Evolutionary conservation across 129 eudicot genomes (phyloP), one percentile per base, ranked within the genome.

Genomic region (sunflower (Helianthus annuus)): DNA sequence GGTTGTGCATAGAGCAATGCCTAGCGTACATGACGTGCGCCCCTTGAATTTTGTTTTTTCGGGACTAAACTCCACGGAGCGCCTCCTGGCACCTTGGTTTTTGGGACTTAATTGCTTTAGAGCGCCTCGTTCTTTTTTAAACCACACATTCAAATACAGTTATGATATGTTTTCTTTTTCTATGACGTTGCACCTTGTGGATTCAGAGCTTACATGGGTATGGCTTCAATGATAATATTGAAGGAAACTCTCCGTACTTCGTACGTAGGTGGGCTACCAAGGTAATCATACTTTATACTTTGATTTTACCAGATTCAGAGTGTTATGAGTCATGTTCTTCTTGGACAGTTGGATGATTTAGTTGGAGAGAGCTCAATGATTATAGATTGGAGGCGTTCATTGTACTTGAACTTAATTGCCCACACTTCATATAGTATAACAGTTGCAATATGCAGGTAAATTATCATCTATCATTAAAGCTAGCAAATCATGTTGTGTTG

Each of bases 381-480:
- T 55, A 82, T 94, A 29, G 99, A 94, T 75, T 93, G 97, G 97
- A 85, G 93, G 81, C 88, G 96, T 74, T 85, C 99, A 24, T 86
- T 82, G 78, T 90, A 87, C 82, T 77, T 94, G 79, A 90, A 94
- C 72, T 71, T 88, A 53, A 86, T 94, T 80, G 99, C 96, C 70
- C 99, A 95, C 72, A 91, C 99, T 64, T 70, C 98, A 3, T 94
- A 75, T 79, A 94, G 85, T 68, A 87, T 95, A 12, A 90, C 97
- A 66, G 99, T 95, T 12, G 99, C 97, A 52, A 95, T 95, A 81
- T 95, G 99, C 94, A 94, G 99, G 99, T 90, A 82, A 51, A 10
- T 46, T 59, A 32, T 9, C 7, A 42, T 73, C 70, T 62, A 32
- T 40, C 45, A 40, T 6, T 7, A 40, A 1, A 40, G 36, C 36